Percentiles rank a stretch among this genome's conserved stretches.
phyloP scores from a whole-genome alignment of 2,329 filamentous ascomycete genomes.

The Diaporthe amygdali region DNA sequence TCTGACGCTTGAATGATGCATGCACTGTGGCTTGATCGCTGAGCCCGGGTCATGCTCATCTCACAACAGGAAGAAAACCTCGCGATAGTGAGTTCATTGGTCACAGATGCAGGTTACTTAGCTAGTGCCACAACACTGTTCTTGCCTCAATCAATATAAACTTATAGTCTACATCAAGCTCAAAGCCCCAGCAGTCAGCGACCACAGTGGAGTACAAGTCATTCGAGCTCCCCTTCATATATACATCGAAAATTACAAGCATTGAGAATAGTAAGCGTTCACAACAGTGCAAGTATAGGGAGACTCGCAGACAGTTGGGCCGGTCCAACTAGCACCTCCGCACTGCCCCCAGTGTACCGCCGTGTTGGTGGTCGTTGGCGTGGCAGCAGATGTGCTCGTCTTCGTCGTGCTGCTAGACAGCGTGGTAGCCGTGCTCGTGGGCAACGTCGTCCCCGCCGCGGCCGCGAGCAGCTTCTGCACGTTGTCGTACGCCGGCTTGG shows the following conservation, averaged over 20 bases:
- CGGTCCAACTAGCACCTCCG: conserved; percentile 22
- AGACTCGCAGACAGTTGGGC: conserved; percentile 40
- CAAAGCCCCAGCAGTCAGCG: neutral
- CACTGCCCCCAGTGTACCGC: conserved; percentile 23
- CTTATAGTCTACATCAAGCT: too few relatives aligned
- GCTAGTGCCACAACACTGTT: too few relatives aligned
- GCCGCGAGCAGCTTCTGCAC: conserved; percentile 28
- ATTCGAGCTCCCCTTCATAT: neutral
- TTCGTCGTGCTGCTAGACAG: conserved; percentile 2
- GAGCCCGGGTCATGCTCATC: neutral
- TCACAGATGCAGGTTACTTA: neutral
- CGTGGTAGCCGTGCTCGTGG: conserved; percentile 16
- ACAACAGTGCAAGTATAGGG: conserved; percentile 51
- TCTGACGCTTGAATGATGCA: neutral
- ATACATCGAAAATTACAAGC: neutral
- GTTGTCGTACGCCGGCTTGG: conserved; percentile 45
- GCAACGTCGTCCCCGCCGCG: conserved; percentile 20
- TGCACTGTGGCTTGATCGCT: neutral
- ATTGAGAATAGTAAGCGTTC: conserved; percentile 41
- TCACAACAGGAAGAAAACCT: neutral
- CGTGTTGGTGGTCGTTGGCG: neutral
- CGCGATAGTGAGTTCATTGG: too few relatives aligned
- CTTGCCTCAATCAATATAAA: too few relatives aligned
- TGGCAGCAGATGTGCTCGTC: neutral
- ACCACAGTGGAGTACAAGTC: neutral